A percentile compares a stretch with the other conserved stretches of the same genome.
These are phyloP conservation scores for Teratosphaeria gauchensis DNA, from an alignment of 2,329 filamentous ascomycete species.

Conservation along the genomic window DNA sequence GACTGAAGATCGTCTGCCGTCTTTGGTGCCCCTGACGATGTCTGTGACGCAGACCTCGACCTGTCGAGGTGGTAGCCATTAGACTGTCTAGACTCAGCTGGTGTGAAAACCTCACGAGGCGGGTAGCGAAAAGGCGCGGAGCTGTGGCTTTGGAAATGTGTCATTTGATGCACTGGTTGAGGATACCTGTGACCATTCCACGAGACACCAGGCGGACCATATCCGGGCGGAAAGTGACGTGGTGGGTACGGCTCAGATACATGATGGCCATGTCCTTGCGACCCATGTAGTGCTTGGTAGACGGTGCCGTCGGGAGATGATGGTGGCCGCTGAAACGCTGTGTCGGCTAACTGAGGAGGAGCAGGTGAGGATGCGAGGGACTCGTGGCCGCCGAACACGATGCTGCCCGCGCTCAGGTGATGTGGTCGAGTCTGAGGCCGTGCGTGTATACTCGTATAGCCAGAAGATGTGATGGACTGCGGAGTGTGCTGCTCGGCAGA, in stretches of 20 bases:
- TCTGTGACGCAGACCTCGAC: constrained; percentile 18
- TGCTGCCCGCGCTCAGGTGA: constrained; percentile 19
- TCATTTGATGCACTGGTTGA: constrained; percentile 3
- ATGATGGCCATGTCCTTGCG: constrained; percentile 19
- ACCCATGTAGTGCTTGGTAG: constrained; percentile 14
- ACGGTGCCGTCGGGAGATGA: constrained; percentile 5
- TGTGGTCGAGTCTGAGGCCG: constrained; percentile 10
- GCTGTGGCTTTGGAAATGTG: constrained; percentile 6
- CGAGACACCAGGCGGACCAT: constrained; percentile 4
- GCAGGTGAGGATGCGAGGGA: constrained; percentile 31
- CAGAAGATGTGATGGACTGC: constrained; percentile 13
- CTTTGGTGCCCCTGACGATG: constrained; percentile 11
- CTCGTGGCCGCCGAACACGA: constrained; percentile 31
- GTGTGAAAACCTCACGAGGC: constrained; percentile 15
- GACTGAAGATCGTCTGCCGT: constrained; percentile 13
- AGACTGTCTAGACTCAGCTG: constrained; percentile 5
- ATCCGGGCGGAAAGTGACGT: constrained; percentile 4
- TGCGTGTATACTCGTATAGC: constrained; percentile 3
- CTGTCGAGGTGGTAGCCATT: constrained; percentile 10
- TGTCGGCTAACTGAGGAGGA: constrained; percentile 16
- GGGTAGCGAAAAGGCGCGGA: constrained; percentile 17
- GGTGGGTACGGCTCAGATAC: constrained; percentile 13
- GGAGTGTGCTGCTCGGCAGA: constrained; percentile 17
- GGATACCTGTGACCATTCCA: constrained; percentile 11
- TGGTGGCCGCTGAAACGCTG: constrained; percentile 10